A percentile compares a stretch with the other conserved stretches of the same genome.
Conservation (phyloP, 257 asterid genomes). For the Solanum tacnaense region DNA sequence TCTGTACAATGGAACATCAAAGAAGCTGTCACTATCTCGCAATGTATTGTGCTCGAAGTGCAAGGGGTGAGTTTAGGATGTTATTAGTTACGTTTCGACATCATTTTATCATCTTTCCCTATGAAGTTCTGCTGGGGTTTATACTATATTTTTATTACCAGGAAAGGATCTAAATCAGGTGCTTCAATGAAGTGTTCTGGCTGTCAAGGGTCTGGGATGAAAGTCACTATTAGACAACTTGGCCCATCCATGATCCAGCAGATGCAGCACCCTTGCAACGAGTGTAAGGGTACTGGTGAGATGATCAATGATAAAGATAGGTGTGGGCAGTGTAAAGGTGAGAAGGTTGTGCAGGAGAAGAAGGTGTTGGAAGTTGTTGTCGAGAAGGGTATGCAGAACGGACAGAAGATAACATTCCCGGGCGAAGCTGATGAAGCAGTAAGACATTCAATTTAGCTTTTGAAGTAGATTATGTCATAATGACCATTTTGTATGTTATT, state of each 20-base stretch:
- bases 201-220: constrained; percentile 15
- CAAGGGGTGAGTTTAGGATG: constrained; percentile 7
- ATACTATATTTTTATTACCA: not conserved
- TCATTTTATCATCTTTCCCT: not conserved
- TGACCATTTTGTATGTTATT: not conserved
- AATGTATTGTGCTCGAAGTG: constrained; percentile 12
- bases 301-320: constrained; percentile 10
- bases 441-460: not conserved
- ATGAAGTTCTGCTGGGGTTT: not conserved
- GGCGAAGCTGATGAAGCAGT: constrained; percentile 19
- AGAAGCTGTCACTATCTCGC: constrained; percentile 17
- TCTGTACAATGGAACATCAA: constrained; percentile 12
- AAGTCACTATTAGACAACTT: constrained; percentile 9
- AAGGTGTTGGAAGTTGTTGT: constrained; percentile 14
- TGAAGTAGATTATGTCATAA: not conserved
- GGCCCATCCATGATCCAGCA: constrained; percentile 16
- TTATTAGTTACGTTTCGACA: not conserved
- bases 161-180: constrained; percentile 14
- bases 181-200: constrained; percentile 14
- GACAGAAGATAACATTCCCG: constrained; percentile 14
- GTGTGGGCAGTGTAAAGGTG: constrained; percentile 15
- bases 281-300: constrained; percentile 16
- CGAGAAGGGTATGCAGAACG: constrained; percentile 15
- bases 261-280: constrained; percentile 15
- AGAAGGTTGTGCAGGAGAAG: constrained; percentile 13